Evolutionary conservation across 257 asterid species (phyloP).

Genomic region (Misopates orontium): DNA sequence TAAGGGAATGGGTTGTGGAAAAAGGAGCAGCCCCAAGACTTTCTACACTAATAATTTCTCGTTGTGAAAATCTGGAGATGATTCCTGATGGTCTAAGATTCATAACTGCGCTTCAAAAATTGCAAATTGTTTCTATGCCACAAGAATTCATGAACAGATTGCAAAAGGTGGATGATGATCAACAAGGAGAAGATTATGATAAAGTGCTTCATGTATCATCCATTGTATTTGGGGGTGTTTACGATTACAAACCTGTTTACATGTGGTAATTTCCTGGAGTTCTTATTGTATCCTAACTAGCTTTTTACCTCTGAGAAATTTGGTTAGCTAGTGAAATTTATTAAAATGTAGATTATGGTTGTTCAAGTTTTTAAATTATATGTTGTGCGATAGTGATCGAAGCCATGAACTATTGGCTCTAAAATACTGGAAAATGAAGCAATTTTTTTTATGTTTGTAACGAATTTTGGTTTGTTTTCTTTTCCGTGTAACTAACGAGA

Average conservation of each 20-base stretch:
- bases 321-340: too few species aligned
- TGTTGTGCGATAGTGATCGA: too few species aligned
- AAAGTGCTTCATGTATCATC: background rate
- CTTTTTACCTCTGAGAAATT: too few species aligned
- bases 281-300: too few species aligned
- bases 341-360: too few species aligned
- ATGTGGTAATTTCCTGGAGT: too few species aligned
- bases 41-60: background rate
- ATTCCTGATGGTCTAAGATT: background rate
- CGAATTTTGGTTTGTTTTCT: too few species aligned
- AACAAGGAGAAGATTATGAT: background rate
- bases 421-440: too few species aligned
- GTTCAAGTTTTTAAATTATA: too few species aligned
- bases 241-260: background rate
- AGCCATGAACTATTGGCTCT: too few species aligned
- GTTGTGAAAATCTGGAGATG: background rate
- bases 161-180: background rate
- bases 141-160: background rate
- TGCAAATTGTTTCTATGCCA: background rate
- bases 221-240: background rate
- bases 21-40: slow-evolving; percentile 28
- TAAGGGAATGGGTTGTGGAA: slow-evolving; percentile 14
- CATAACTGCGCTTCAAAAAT: background rate
- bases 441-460: too few species aligned
- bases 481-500: too few species aligned